A percentile compares a stretch with the other conserved stretches of the same genome.
Evolutionary conservation across 768 basidiomycete species (phyloP).

Genomic region (Hygrophorus pudorinus): DNA sequence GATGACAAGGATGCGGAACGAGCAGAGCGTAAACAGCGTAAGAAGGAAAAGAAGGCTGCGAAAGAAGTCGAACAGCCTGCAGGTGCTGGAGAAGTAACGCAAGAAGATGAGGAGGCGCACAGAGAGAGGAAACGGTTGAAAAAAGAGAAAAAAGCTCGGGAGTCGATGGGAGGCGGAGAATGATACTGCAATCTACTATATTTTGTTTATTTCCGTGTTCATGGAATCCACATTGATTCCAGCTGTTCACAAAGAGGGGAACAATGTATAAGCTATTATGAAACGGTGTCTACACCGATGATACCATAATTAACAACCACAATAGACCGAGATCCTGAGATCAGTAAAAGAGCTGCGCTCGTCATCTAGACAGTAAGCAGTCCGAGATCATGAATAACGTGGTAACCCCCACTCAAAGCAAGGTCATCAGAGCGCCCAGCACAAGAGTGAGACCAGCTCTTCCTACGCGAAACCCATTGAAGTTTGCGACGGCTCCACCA

Average conservation of each 20-base stretch:
- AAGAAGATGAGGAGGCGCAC: conserved; percentile 50
- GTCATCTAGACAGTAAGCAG: conserved; percentile 16
- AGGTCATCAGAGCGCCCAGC: conserved; percentile 21
- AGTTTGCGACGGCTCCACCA: conserved; percentile 21
- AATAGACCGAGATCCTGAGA: background rate
- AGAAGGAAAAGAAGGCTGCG: conserved; percentile 52
- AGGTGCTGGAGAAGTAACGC: conserved; percentile 30
- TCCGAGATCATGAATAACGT: conserved; percentile 16
- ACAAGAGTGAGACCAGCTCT: conserved; percentile 20
- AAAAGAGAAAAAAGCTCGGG: conserved; percentile 54
- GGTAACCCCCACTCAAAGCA: conserved; percentile 20
- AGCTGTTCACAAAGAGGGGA: too few species aligned
- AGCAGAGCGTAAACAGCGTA: conserved; percentile 48
- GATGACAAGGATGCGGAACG: conserved; percentile 38
- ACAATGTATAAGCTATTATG: too few species aligned
- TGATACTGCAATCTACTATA: too few species aligned
- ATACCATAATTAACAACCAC: conserved; percentile 15
- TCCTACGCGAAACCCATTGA: conserved; percentile 18
- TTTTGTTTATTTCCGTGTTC: too few species aligned
- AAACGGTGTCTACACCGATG: conserved; percentile 12
- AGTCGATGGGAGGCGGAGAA: conserved; percentile 30
- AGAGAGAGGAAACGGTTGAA: conserved; percentile 55
- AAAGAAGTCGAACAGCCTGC: conserved; percentile 34
- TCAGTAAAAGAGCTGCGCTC: conserved; percentile 6
- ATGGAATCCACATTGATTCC: too few species aligned